Percentiles rank a stretch among this genome's conserved stretches.
phyloP scores from a whole-genome alignment of 306 rosid genomes.

The Trichosanthes cucumerina region DNA sequence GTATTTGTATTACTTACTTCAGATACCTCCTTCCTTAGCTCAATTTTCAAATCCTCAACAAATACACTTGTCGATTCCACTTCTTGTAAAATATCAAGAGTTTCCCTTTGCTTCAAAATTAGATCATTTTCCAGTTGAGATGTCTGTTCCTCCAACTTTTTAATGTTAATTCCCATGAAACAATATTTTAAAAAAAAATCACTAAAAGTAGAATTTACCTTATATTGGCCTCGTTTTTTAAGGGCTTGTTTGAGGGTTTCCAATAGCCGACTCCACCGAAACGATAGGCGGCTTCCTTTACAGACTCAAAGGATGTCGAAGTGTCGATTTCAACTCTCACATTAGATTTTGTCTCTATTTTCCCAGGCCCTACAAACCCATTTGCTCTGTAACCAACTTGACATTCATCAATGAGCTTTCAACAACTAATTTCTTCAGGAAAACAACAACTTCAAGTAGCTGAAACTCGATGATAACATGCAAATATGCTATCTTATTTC shows the following conservation, averaged over 20 bases:
- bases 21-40: constrained; percentile 31
- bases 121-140: constrained; percentile 37
- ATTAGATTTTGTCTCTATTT: not conserved
- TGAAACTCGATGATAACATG: not conserved
- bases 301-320: constrained; percentile 71
- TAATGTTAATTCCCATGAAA: constrained; percentile 22
- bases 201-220: not conserved
- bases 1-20: constrained; percentile 12
- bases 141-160: constrained; percentile 33
- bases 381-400: not conserved
- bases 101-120: constrained; percentile 37
- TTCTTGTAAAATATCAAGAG: constrained; percentile 38
- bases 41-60: constrained; percentile 36
- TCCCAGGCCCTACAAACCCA: not conserved
- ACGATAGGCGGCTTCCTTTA: constrained; percentile 57
- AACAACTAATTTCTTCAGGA: not conserved
- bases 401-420: not conserved
- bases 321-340: constrained; percentile 64
- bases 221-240: constrained; percentile 24
- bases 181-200: not conserved
- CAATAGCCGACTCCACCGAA: constrained; percentile 79
- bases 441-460: not conserved
- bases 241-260: constrained; percentile 40
- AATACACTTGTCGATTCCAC: constrained; percentile 31
- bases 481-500: no score